Percentiles rank a stretch among this genome's conserved stretches.
Conservation (phyloP, 768 basidiomycete genomes). For the Tylopilus sp. region DNA sequence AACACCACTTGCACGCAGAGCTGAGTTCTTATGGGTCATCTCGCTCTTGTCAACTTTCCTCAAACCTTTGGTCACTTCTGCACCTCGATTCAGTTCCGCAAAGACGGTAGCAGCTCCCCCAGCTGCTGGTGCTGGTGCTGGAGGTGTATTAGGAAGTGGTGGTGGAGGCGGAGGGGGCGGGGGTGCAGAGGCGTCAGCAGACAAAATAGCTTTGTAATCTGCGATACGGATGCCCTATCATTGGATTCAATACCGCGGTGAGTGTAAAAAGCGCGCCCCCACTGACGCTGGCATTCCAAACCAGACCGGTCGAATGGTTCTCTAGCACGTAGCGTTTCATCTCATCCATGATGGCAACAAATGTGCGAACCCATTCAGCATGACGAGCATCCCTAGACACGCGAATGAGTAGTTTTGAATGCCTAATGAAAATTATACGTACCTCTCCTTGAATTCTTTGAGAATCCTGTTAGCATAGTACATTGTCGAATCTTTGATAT, state of each 20-base stretch:
- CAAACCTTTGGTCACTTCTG: constrained; percentile 84
- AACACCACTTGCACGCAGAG: constrained; percentile 54
- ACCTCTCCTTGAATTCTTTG: constrained; percentile 94
- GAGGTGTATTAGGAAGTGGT: constrained; percentile 39
- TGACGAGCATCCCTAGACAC: constrained; percentile 76
- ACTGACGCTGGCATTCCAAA: constrained; percentile 83
- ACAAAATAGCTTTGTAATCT: constrained; percentile 44
- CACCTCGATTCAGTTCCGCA: constrained; percentile 86
- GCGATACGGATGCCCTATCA: constrained; percentile 54
- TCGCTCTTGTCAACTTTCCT: constrained; percentile 94
- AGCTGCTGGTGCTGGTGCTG: constrained; percentile 40
- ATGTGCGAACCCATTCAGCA: constrained; percentile 82
- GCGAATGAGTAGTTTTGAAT: constrained; percentile 2
- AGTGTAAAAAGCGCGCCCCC: neutral
- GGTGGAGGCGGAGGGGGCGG: constrained; percentile 57
- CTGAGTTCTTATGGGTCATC: constrained; percentile 99
- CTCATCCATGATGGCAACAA: constrained; percentile 67
- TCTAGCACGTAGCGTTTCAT: constrained; percentile 81
- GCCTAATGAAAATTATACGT: constrained; percentile 22
- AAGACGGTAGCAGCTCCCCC: constrained; percentile 80
- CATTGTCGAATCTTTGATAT: constrained; percentile 79
- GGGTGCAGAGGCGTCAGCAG: constrained; percentile 27
- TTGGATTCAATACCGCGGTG: neutral
- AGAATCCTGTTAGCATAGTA: constrained; percentile 90
- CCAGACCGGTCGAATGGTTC: constrained; percentile 79